Evolutionary conservation across 192 early-diverging fungal species (phyloP), one percentile per base, ranked within the genome.

Genomic region (Gorgonomyces haynaldii): DNA sequence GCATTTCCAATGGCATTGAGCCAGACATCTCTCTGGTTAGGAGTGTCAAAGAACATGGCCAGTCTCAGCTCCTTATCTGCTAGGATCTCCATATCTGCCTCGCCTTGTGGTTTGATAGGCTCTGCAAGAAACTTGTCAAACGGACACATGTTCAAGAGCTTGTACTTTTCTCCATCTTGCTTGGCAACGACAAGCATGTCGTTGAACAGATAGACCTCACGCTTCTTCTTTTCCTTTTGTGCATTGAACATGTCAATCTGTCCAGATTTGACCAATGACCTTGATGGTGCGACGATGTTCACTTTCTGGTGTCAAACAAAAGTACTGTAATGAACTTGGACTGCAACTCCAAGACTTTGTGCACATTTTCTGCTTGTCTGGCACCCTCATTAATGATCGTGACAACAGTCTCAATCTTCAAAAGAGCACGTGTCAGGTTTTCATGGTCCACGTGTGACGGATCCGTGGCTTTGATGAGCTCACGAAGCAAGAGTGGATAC

Each of bases 141-240:
- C 0, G 73, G 57, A 9, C 67, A 56, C 57, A 65, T 69, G 4
- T 56, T 61, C 21, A 72, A 41, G 9, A 76, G 27, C 54, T 76
- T 76, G 21, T 69, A 58, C 43, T 67, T 70, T 10, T 70, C 40
- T n/a, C 49, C 61, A 13, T 64, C 62, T 5, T 36, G 44, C 37
- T 73, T 76, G 20, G 70, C 64, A n/a, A 76, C n/a, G 15, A 76
- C 19, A 17, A 76, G 36, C 56, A 73, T 64, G 43, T 76, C 73
- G 52, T 67, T 76, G 49, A 76, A 76, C 9, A 76, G 42, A 50
- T 62, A 76, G n/a, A 72, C 19, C 52, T 76, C 69, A 23, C 73
- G 52, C 42, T 49, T 46, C 27, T 70, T 66, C 1, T 56, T 42
- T 10, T 66, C 64, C 12, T 56, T 64, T 19, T 50, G 21, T 2